Evolutionary conservation across 352 stramenopile genomes (phyloP), one percentile per base, ranked within the genome.

Genomic region (Peronospora belbahrii): DNA sequence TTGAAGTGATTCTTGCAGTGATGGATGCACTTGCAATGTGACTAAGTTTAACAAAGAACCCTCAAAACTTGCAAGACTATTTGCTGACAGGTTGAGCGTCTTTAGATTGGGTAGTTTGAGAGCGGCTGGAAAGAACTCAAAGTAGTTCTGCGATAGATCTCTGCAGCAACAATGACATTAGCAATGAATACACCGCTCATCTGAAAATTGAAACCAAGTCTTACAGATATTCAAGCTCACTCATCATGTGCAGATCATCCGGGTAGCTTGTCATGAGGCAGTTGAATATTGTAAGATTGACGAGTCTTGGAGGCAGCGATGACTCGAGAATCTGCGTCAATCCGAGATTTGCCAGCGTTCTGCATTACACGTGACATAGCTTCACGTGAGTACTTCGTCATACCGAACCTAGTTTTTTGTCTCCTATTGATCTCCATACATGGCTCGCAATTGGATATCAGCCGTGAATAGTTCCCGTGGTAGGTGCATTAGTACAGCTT

Each of bases 91-190:
- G 43, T 86, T 83, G 28, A 86, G 65, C 8, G 41, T 55, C 24
- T 65, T 38, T 7, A 84, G 53, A 14, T 50, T 56, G 2, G 52
- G 36, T n/a, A 81, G 15, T 9, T 58, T 51, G 25, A 76, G 61
- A 42, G 75, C 63, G 23, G 42, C 37, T 9, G 74, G 74, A 48
- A 68, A 87, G 32, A 62, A 55, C 22, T 45, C 59, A 22, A 80
- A 68, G 45, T 80, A 83, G 56, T 87, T 87, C 36, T 74, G 62
- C 3, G 74, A 83, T 22, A 84, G 31, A 53, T 87, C 72, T 18
- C 70, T 85, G 19, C 30, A 31, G 13, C 24, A 65, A 2, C n/a
- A 48, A 20, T 6, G 43, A 19, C 40, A 11, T 45, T n/a, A 50
- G 17, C 11, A 28, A 13, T 17, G 18, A 6, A 18, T 19, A 22